phyloP scores from a whole-genome alignment of 108 stramenopile genomes.

The Stephanodiscus triporus region DNA sequence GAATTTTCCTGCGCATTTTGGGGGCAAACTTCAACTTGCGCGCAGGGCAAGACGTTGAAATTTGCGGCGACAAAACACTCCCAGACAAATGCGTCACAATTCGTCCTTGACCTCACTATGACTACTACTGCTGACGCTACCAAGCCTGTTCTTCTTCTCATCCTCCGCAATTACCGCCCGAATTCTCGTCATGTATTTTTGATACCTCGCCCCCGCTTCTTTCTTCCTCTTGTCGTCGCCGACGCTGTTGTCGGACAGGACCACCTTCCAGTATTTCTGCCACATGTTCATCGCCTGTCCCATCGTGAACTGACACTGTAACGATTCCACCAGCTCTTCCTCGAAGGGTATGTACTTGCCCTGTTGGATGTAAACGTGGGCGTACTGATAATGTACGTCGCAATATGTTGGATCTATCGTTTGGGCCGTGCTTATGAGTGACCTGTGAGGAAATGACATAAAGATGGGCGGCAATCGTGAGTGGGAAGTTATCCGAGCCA shows the following conservation, averaged over 20 bases:
- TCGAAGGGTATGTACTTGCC: conserved; percentile 59
- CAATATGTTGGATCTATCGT: conserved; percentile 79
- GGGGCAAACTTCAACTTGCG: too few relatives aligned
- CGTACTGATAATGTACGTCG: conserved; percentile 82
- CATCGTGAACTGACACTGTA: conserved; percentile 78
- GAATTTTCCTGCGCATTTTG: too few relatives aligned
- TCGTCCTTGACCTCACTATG: neutral
- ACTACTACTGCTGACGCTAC: neutral
- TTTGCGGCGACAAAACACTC: too few relatives aligned
- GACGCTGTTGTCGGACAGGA: conserved; percentile 15
- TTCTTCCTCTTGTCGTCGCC: neutral
- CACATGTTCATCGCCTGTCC: conserved; percentile 69
- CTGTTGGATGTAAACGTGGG: conserved; percentile 73
- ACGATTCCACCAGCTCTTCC: conserved; percentile 58
- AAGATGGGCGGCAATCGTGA: neutral
- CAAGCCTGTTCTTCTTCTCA: conserved; percentile 21
- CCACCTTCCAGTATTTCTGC: conserved; percentile 71
- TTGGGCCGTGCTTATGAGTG: conserved; percentile 61
- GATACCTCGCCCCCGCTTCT: conserved; percentile 44
- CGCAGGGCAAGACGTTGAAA: too few relatives aligned
- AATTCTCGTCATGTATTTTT: conserved; percentile 47
- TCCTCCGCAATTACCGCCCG: conserved; percentile 39
- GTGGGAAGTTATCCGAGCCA: neutral
- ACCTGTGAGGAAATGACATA: conserved; percentile 8
- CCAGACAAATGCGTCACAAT: neutral